Base-by-base conservation (phyloP, 768 basidiomycete genomes). In the Cystobasidiopsis lactophilus region DNA sequence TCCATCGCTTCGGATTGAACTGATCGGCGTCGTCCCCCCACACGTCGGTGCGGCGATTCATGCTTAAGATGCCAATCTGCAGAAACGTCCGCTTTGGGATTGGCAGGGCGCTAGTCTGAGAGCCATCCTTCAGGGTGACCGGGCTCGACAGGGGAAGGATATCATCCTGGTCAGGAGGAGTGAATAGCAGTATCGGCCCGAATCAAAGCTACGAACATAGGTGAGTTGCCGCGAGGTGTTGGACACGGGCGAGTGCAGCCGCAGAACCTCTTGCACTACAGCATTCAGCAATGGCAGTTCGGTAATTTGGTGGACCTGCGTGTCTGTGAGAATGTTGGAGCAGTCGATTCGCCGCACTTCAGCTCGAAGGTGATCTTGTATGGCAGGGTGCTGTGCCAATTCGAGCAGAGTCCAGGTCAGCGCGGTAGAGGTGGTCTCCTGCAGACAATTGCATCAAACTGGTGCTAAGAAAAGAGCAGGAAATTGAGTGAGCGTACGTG, bases 241-340 rank as follows among this genome's bases (percentile, higher is more conserved):
- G 62, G 84, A 80, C 9, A 88, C 71, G 1, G 85, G 83, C 1
- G 83, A 79, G 19, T 80, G 72, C 38, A 86, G 66, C n/a, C 85
- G 77, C 55, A 88, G 66, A 1, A 75, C 72, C 66, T 88, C 85
- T 35, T 52, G 52, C 2, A 48, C 39, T 9, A 56, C 37, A 24
- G 52, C 52, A 9, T 56, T 52, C 51, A 56, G 16, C 33, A 30
- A 56, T 13, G 55, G 55, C 50, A 56, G 23, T 16, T 21, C 26
- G 2, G 19, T 10, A 2, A 54, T 10, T 27, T 48, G 37, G 16
- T 54, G 37, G 11, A 33, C 27, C 2, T 50, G 7, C 21, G 52
- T 3, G 10, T 47, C 24, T 4, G 10, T 26, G 29, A 13, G 4
- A 26, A 47, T 13, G 30, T 7, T 24, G 10, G 23, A 11, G 5